Conservation (phyloP, 2,329 filamentous ascomycete species). For the Hirsutella minnesotensis region DNA sequence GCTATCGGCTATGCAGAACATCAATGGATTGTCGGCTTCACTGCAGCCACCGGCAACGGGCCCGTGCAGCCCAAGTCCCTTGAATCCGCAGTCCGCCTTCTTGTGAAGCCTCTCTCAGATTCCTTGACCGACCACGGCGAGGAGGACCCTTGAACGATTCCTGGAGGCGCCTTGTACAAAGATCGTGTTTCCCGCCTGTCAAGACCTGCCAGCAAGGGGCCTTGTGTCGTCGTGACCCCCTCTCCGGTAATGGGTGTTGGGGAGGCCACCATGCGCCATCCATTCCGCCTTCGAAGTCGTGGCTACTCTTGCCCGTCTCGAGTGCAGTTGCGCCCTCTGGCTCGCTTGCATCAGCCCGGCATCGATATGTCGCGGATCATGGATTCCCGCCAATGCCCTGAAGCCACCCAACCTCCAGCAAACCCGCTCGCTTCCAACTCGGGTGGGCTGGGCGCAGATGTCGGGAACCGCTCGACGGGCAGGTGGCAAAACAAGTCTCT, state of each 20-base stretch:
- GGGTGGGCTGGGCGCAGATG: background rate
- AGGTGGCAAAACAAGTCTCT: background rate
- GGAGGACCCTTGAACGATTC: conserved; percentile 3
- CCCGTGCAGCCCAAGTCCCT: background rate
- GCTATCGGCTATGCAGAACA: conserved; percentile 4
- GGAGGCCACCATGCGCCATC: background rate
- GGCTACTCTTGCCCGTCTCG: too few species aligned
- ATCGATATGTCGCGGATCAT: background rate
- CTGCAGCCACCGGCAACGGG: conserved; percentile 1
- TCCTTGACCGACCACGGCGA: background rate
- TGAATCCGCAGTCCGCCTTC: background rate
- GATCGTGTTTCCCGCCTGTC: conserved; percentile 5
- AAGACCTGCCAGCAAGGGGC: background rate
- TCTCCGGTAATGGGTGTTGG: conserved; percentile 1
- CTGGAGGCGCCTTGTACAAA: conserved; percentile 4
- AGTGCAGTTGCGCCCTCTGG: background rate
- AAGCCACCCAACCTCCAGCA: background rate
- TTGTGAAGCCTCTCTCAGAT: background rate
- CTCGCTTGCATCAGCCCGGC: background rate
- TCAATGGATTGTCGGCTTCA: conserved; percentile 3
- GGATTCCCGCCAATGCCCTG: background rate
- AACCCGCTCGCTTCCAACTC: conserved; percentile 1
- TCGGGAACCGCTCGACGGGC: background rate
- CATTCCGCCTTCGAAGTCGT: too few species aligned
- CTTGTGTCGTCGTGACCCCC: conserved; percentile 3